Conservation (phyloP, 352 stramenopile species). For the Phytophthora multivora region DNA sequence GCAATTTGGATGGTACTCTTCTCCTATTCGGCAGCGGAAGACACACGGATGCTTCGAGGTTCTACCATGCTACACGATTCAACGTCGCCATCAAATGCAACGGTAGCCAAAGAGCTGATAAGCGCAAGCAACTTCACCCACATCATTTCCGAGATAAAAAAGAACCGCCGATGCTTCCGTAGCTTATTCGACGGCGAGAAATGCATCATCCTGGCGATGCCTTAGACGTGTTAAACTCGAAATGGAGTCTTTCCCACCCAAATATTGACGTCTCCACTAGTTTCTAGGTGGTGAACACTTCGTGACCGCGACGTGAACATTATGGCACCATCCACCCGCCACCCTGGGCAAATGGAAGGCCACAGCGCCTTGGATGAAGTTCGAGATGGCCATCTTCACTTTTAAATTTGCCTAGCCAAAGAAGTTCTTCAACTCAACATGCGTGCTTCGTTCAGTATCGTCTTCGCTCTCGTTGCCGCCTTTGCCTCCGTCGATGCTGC, state of each 20-base stretch:
- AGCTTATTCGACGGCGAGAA: conserved; percentile 15
- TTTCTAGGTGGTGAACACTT: too few relatives aligned
- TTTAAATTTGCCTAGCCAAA: conserved; percentile 14
- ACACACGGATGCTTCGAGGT: background rate
- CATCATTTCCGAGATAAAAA: conserved; percentile 7
- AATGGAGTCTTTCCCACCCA: too few relatives aligned
- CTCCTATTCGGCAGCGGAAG: background rate
- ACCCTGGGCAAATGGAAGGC: too few relatives aligned
- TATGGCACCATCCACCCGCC: too few relatives aligned
- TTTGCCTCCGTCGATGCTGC: background rate
- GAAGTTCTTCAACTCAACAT: conserved; percentile 1
- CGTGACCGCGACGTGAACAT: too few relatives aligned
- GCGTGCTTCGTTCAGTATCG: conserved; percentile 2
- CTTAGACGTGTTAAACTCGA: too few relatives aligned
- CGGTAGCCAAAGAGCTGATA: conserved; percentile 4
- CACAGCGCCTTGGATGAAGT: too few relatives aligned
- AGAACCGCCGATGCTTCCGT: conserved; percentile 10
- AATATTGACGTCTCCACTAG: too few relatives aligned
- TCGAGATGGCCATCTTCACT: background rate
- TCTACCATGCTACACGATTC: background rate
- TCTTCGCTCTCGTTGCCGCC: background rate
- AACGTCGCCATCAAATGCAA: background rate
- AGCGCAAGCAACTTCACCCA: conserved; percentile 12
- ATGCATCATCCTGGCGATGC: conserved; percentile 9
- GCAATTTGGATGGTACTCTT: conserved; percentile 1